phyloP scores from a whole-genome alignment of 164 flowering plant genomes.

The Sedum album region DNA sequence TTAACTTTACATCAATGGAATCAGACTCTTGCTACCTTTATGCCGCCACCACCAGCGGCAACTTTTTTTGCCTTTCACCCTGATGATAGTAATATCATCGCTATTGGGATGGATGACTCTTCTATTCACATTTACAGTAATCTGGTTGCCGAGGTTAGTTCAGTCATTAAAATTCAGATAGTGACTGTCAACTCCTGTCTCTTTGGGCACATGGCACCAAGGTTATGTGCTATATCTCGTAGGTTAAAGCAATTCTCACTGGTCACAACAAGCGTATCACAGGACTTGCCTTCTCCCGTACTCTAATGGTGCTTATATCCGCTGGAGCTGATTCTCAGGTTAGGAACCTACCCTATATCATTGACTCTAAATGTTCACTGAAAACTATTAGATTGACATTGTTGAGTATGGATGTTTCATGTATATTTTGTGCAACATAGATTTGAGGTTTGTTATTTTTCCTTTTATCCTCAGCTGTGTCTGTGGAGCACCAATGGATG shows the following conservation, averaged over 20 bases:
- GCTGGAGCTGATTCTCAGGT: constrained; percentile 80
- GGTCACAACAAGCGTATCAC: constrained; percentile 78
- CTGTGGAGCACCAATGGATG: constrained; percentile 90
- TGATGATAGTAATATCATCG: constrained; percentile 79
- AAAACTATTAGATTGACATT: not conserved
- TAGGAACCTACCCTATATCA: not conserved
- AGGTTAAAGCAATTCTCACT: constrained; percentile 68
- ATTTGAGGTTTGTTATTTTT: not conserved
- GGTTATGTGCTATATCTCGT: not conserved
- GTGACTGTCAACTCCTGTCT: not conserved
- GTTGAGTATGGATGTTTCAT: not conserved
- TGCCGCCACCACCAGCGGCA: constrained; percentile 90
- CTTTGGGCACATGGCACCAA: not conserved
- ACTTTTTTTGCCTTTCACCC: constrained; percentile 87
- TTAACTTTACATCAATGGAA: not conserved
- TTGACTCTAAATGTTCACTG: not conserved
- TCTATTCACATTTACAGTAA: constrained; percentile 82
- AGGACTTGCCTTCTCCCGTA: constrained; percentile 72
- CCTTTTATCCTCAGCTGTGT: constrained; percentile 46
- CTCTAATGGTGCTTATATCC: constrained; percentile 62
- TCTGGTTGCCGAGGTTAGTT: constrained; percentile 70
- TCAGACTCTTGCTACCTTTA: constrained; percentile 79
- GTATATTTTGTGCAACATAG: not conserved
- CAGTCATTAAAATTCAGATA: not conserved
- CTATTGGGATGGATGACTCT: constrained; percentile 92